Percentiles rank a stretch among this genome's conserved stretches.
Evolutionary conservation across 148 eudicot genomes (phyloP).

Genomic region (Fagopyrum esculentum): DNA sequence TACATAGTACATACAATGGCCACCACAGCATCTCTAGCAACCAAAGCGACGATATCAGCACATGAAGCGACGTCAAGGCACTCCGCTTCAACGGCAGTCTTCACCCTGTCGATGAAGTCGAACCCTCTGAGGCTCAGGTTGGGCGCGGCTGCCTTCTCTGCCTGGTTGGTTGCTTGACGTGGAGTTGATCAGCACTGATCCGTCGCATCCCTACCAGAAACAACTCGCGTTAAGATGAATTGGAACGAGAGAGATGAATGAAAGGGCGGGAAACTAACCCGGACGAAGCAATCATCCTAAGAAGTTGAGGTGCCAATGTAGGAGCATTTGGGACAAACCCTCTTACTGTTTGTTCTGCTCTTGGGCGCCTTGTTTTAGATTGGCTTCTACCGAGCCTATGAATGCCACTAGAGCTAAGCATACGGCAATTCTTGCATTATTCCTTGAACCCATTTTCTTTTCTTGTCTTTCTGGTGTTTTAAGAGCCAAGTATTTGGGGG

Average conservation of each 20-base stretch:
- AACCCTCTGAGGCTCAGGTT: conserved; percentile 33
- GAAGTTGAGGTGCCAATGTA: conserved; percentile 29
- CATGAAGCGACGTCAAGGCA: conserved; percentile 64
- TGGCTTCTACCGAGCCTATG: conserved; percentile 19
- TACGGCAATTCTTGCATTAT: not conserved
- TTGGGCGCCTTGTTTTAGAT: conserved; percentile 26
- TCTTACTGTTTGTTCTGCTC: conserved; percentile 34
- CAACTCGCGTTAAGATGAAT: too few species aligned
- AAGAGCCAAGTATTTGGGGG: too few species aligned
- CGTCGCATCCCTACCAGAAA: conserved; percentile 34
- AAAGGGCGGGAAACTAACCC: conserved; percentile 19
- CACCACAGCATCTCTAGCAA: conserved; percentile 43
- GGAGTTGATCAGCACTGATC: conserved; percentile 26
- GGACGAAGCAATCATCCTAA: conserved; percentile 39
- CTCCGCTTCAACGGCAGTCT: conserved; percentile 27
- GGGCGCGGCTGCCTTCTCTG: conserved; percentile 29
- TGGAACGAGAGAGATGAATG: not conserved
- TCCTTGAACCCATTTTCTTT: not conserved
- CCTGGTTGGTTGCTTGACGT: conserved; percentile 27
- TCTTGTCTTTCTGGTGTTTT: too few species aligned
- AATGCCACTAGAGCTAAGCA: not conserved
- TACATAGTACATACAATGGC: conserved; percentile 18
- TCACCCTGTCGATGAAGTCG: conserved; percentile 31
- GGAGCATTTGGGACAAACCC: conserved; percentile 28
- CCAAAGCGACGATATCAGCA: conserved; percentile 51